These are phyloP conservation scores for Coleophoma crateriformis DNA, from an alignment of 2,329 filamentous ascomycete species.

Conservation along the genomic window DNA sequence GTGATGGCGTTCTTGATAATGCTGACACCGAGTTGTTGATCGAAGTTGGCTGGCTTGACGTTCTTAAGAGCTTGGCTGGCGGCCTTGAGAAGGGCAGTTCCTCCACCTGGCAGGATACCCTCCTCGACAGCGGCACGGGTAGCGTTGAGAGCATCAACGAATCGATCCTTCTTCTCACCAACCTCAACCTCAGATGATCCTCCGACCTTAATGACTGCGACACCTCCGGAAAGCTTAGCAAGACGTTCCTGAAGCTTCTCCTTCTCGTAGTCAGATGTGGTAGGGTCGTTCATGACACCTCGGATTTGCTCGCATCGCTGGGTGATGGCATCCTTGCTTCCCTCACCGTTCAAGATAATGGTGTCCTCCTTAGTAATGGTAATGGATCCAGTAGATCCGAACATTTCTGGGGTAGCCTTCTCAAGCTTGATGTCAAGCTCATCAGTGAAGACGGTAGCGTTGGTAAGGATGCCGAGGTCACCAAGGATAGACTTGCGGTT, in stretches of 20 bases:
- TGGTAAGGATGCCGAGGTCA: constrained; percentile 91
- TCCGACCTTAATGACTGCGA: constrained; percentile 98
- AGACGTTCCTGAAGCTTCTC: constrained; percentile 99
- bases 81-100: constrained; percentile 96
- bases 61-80: constrained; percentile 78
- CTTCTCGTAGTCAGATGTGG: constrained; percentile 98
- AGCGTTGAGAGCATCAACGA: constrained; percentile 96
- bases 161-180: constrained; percentile 99
- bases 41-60: constrained; percentile 90
- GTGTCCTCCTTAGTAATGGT: constrained; percentile 99
- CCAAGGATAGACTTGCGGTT: constrained; percentile 99
- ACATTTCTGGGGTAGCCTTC: constrained; percentile 93
- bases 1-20: constrained; percentile 99
- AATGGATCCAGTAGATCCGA: constrained; percentile 95
- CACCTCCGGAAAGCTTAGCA: constrained; percentile 97
- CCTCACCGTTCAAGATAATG: constrained; percentile 95
- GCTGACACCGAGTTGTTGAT: constrained; percentile 96
- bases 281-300: constrained; percentile 88
- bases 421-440: constrained; percentile 99
- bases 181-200: constrained; percentile 98
- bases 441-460: constrained; percentile 95
- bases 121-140: constrained; percentile 98
- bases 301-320: constrained; percentile 99
- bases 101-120: constrained; percentile 97
- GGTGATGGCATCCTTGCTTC: constrained; percentile 85